A percentile compares a stretch with the other conserved stretches of the same genome.
These are phyloP conservation scores for Tylopilus sp. DNA, from an alignment of 1,284 basidiomycete genomes.

Conservation along the genomic window DNA sequence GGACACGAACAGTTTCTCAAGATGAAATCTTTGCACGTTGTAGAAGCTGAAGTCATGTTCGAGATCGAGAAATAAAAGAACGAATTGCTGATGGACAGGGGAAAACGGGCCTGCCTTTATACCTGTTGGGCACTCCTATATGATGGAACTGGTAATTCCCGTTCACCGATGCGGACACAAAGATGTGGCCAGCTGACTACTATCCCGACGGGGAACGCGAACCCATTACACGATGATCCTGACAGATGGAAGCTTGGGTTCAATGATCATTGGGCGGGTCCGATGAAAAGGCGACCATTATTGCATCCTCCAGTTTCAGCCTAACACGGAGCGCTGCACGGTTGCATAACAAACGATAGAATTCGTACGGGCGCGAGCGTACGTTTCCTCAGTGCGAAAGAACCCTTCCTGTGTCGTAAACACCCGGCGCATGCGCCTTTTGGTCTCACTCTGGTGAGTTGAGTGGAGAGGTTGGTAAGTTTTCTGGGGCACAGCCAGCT, in stretches of 20 bases:
- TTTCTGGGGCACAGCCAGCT: too few species aligned
- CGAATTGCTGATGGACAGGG: too few species aligned
- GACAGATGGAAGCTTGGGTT: background rate
- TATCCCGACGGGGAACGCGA: background rate
- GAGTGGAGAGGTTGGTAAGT: background rate
- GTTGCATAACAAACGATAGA: background rate
- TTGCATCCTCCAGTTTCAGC: background rate
- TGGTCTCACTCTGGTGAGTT: background rate
- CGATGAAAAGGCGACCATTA: background rate
- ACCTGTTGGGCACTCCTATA: background rate
- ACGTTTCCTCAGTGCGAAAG: background rate
- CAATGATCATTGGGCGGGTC: background rate
- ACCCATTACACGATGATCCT: background rate
- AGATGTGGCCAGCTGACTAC: background rate
- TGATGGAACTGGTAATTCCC: background rate
- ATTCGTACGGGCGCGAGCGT: background rate
- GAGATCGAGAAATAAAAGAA: too few species aligned
- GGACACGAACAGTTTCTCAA: conserved; percentile 11
- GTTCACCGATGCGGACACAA: background rate
- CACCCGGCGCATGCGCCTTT: background rate
- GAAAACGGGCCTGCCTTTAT: conserved; percentile 3
- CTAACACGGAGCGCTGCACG: background rate
- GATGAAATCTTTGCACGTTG: background rate
- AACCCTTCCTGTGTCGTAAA: background rate
- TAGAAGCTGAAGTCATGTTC: background rate